These are phyloP conservation scores for Ascomycota sp. DNA, from an alignment of 2,329 filamentous ascomycete genomes.

Conservation along the genomic window DNA sequence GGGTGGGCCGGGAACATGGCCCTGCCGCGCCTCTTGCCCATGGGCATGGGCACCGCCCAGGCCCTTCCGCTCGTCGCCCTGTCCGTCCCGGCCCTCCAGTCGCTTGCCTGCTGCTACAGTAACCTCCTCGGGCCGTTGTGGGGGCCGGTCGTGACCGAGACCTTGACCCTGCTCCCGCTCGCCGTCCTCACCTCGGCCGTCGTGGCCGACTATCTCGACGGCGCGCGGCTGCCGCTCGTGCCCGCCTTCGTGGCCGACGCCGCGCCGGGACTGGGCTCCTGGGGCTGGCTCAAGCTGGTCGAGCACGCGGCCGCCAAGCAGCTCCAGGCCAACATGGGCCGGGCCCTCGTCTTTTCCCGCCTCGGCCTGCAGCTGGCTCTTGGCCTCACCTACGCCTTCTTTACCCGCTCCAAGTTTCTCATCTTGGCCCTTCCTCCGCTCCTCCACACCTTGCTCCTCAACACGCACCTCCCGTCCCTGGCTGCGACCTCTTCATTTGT, in stretches of 20 bases:
- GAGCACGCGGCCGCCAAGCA: slow-evolving; percentile 19
- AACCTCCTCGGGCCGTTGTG: slow-evolving; percentile 41
- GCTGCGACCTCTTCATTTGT: slow-evolving; percentile 44
- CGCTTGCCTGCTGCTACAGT: slow-evolving; percentile 48
- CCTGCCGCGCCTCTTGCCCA: slow-evolving; percentile 22
- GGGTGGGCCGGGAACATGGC: slow-evolving; percentile 51
- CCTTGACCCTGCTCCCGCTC: slow-evolving; percentile 50
- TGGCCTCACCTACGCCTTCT: slow-evolving; percentile 39
- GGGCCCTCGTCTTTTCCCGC: slow-evolving; percentile 43
- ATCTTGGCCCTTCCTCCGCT: slow-evolving; percentile 51
- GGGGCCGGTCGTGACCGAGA: slow-evolving; percentile 60
- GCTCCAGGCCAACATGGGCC: slow-evolving; percentile 34
- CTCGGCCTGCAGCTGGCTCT: slow-evolving; percentile 52
- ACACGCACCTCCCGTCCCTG: slow-evolving; percentile 49
- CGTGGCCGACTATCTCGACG: slow-evolving; percentile 44
- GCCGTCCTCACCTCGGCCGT: slow-evolving; percentile 41
- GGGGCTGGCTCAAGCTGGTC: slow-evolving; percentile 37
- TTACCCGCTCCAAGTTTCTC: slow-evolving; percentile 49
- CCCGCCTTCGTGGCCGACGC: slow-evolving; percentile 40
- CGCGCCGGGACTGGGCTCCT: slow-evolving; percentile 44
- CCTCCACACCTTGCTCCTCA: slow-evolving; percentile 48
- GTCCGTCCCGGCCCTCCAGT: slow-evolving; percentile 56
- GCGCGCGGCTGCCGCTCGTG: slow-evolving; percentile 31
- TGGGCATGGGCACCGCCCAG: slow-evolving; percentile 25
- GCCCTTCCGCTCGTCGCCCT: slow-evolving; percentile 55